Conservation (phyloP, 2,329 filamentous ascomycete species). For the Aspergillus terreus region DNA sequence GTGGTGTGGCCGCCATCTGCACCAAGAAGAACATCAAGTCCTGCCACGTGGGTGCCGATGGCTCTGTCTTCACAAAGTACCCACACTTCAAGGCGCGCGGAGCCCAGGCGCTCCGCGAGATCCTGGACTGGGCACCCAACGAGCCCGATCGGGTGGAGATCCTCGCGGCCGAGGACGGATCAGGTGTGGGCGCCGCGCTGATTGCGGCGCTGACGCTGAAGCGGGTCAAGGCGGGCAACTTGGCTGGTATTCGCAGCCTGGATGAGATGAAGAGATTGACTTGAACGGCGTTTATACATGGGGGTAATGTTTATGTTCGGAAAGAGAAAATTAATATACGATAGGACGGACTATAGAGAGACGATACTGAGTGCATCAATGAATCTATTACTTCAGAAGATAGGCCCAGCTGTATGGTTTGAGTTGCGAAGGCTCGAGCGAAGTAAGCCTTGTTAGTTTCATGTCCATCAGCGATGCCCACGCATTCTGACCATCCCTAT, state of each 20-base stretch:
- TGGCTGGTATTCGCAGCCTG: constrained; percentile 54
- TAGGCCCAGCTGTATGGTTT: no score
- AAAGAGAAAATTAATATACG: neutral
- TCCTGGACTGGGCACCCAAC: constrained; percentile 86
- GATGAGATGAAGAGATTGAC: constrained; percentile 32
- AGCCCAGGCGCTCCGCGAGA: constrained; percentile 85
- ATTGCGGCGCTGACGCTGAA: constrained; percentile 74
- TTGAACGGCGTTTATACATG: neutral
- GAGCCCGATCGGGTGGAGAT: constrained; percentile 86
- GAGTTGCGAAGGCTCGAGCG: no score
- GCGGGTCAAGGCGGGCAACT: constrained; percentile 57
- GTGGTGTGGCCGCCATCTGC: constrained; percentile 92
- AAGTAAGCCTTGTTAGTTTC: no score
- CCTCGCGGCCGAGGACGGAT: constrained; percentile 87
- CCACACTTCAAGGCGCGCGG: constrained; percentile 95
- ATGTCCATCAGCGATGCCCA: no score
- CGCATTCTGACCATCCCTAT: no score
- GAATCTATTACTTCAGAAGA: neutral
- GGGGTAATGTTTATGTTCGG: neutral
- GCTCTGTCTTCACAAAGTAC: constrained; percentile 98
- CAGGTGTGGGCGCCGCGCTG: constrained; percentile 91
- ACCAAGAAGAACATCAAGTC: constrained; percentile 87
- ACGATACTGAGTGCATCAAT: neutral
- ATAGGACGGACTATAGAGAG: neutral
- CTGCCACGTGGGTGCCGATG: constrained; percentile 94